phyloP scores from a whole-genome alignment of 2,329 filamentous ascomycete species.

The Fusarium palustre region DNA sequence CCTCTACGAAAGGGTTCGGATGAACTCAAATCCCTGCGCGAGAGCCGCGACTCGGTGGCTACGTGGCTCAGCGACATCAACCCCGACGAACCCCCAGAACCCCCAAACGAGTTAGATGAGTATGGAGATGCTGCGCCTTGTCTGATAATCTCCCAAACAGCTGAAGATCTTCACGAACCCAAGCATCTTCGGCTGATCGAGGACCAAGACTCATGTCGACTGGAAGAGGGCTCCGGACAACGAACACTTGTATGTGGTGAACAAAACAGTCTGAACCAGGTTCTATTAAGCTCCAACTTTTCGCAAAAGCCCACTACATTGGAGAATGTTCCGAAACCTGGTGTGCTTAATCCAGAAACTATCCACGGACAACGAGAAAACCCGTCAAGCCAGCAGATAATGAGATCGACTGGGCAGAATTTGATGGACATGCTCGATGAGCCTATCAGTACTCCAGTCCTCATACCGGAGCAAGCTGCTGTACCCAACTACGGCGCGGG shows the following conservation, averaged over 20 bases:
- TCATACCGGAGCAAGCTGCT: slow-evolving; percentile 27
- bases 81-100: not conserved
- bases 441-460: slow-evolving; percentile 15
- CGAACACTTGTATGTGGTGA: not conserved
- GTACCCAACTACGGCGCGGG: not conserved
- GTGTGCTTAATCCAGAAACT: not conserved
- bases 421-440: slow-evolving; percentile 34
- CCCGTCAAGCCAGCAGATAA: not conserved
- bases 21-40: not conserved
- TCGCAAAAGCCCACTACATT: slow-evolving; percentile 10
- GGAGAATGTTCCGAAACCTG: not conserved
- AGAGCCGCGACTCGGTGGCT: not conserved
- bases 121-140: too few species aligned
- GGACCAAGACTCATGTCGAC: not conserved
- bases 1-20: not conserved
- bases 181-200: not conserved
- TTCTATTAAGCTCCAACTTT: slow-evolving; percentile 15
- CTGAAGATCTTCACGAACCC: not conserved
- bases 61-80: slow-evolving; percentile 18
- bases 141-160: not conserved
- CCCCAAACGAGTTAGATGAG: not conserved
- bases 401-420: not conserved
- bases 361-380: not conserved
- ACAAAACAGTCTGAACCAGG: not conserved
- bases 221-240: not conserved